Conservation (phyloP, 345 rosid species). For the Carallia brachiata region DNA sequence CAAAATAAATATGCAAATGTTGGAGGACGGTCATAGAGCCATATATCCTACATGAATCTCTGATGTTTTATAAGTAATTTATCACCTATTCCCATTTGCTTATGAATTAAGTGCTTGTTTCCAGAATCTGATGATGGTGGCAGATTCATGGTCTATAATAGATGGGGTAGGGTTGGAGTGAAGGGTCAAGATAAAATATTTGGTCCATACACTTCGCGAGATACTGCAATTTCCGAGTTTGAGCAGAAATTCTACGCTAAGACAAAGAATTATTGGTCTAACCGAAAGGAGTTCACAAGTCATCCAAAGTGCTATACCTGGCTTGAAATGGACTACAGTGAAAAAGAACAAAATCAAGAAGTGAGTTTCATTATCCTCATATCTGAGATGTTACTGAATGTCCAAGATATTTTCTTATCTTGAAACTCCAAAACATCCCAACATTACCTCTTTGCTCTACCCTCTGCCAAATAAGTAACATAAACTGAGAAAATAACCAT, state of each 20-base stretch:
- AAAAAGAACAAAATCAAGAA: constrained; percentile 42
- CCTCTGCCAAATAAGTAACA: too few species aligned
- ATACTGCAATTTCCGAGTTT: constrained; percentile 55
- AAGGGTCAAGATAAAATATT: constrained; percentile 75
- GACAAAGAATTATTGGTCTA: constrained; percentile 65
- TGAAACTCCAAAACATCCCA: too few species aligned
- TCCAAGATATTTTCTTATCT: neutral
- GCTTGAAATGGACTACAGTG: constrained; percentile 81
- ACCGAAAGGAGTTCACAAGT: constrained; percentile 51
- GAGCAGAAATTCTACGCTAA: constrained; percentile 59
- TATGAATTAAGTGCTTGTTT: constrained; percentile 5
- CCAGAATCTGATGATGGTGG: constrained; percentile 76
- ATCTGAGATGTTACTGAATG: neutral
- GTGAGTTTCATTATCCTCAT: constrained; percentile 41
- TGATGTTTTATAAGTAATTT: neutral
- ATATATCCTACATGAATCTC: neutral
- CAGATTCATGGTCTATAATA: constrained; percentile 57
- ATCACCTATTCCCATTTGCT: neutral
- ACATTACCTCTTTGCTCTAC: too few species aligned
- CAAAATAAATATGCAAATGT: too few species aligned
- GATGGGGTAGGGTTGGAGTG: constrained; percentile 95
- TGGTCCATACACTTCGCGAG: constrained; percentile 59
- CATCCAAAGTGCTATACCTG: constrained; percentile 62
- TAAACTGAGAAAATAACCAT: too few species aligned
- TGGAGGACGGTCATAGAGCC: neutral